Evolutionary conservation across 2,329 filamentous ascomycete genomes (phyloP), one percentile per base, ranked within the genome.

Genomic region (Penicillium sp.): DNA sequence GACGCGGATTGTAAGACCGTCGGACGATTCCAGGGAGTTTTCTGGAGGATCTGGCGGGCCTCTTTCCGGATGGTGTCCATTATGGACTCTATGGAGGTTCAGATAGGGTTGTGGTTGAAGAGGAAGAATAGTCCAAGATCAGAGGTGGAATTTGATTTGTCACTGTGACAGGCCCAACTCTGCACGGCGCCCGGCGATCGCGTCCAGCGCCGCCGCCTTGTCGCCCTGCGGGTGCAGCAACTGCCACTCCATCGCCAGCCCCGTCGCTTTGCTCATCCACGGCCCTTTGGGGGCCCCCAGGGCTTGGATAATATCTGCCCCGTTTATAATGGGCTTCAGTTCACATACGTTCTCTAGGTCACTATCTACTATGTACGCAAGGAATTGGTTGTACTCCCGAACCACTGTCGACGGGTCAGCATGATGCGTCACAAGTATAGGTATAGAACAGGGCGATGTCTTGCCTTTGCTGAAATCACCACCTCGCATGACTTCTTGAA

Each of bases 191-290:
- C 64, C 69, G 40, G 73, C 70, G 20, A 90, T 80, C 63, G 86
- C 83, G 40, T 85, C 80, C 46, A 91, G 73, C 1, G 81, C 86
- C 2, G 77, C 81, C 6, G 70, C 63, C 24, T 79, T 73, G 55
- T 92, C 87, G 51, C 76, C 78, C 3, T 79, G 79, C 0, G 91
- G 90, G 66, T 97, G 85, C 30, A 90, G 82, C 46, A 97, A 80
- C 72, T 97, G 94, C 91, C 92, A 97, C 54, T 86, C 85, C 71
- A 95, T 83, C 54, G 90, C 89, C 3, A 91, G 78, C 26, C 95
- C 88, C 40, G 96, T 75, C 3, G 91, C 91, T 39, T 81, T 80
- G 47, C 84, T 84, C 81, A 95, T 88, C 93, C 93, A 97, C n/a
- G 79, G 85, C 0, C 89, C 87, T 56, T 84, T 85, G n/a, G 81